phyloP scores from a whole-genome alignment of 495 filamentous ascomycete species.

The Annulohypoxylon stygium region DNA sequence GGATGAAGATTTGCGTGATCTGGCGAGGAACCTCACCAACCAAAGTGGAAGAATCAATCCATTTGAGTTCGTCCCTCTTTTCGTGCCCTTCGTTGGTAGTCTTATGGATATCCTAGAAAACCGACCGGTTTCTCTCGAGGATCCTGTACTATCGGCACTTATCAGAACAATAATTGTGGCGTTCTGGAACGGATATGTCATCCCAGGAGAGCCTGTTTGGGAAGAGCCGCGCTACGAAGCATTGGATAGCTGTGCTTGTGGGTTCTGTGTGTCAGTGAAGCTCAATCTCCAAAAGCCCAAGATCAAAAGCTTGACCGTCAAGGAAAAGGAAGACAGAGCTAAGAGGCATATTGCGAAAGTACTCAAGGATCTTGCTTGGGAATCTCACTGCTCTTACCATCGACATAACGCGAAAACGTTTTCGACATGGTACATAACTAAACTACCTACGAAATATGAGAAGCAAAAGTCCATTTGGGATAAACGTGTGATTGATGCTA shows the following conservation, averaged over 20 bases:
- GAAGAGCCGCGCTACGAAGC: neutral
- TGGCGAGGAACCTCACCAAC: slow-evolving; percentile 1
- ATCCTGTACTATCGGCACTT: neutral
- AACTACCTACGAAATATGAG: neutral
- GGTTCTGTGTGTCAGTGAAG: neutral
- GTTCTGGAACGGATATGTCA: slow-evolving; percentile 18
- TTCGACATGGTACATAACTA: neutral
- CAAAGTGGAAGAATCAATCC: slow-evolving; percentile 20
- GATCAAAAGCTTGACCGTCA: neutral
- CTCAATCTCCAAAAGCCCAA: neutral
- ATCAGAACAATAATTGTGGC: slow-evolving; percentile 10
- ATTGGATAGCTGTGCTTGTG: neutral
- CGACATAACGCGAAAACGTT: neutral
- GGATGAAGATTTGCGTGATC: slow-evolving; percentile 12
- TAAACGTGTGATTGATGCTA: neutral
- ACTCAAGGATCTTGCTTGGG: neutral
- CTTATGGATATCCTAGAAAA: slow-evolving; percentile 7
- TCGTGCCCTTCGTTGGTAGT: slow-evolving; percentile 10
- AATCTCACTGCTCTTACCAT: neutral
- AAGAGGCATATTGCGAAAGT: neutral
- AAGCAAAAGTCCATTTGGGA: neutral
- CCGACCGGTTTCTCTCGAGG: neutral
- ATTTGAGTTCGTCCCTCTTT: slow-evolving; percentile 15
- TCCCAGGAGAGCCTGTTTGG: neutral
- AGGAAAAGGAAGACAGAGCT: neutral